Evolutionary conservation across 2,329 filamentous ascomycete genomes (phyloP).

Genomic region (Cryphonectria carpinicola): DNA sequence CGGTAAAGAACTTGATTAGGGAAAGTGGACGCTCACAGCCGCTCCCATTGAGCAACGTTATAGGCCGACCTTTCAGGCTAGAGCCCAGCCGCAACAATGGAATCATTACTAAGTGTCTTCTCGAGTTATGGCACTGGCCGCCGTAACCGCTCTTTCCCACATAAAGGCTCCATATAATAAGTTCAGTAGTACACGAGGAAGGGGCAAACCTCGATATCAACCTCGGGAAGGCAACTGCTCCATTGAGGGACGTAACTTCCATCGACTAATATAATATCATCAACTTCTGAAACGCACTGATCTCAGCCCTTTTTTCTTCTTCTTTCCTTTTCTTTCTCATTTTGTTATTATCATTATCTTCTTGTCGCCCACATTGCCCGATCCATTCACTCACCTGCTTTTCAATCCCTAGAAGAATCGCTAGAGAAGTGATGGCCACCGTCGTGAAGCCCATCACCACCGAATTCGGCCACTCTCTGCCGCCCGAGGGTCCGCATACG

Average conservation of each 20-base stretch:
- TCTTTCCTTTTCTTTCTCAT: too few relatives aligned
- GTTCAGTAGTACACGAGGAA: not conserved
- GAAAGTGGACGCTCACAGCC: not conserved
- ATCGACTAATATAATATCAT: not conserved
- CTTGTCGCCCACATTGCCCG: not conserved
- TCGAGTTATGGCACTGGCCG: not conserved
- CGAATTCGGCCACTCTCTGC: conserved; percentile 49
- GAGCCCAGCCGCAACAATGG: not conserved
- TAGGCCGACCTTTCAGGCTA: not conserved
- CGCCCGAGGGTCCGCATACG: conserved; percentile 51
- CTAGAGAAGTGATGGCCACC: not conserved
- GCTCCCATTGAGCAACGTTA: not conserved
- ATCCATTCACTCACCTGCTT: not conserved
- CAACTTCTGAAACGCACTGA: not conserved
- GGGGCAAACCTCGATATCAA: not conserved
- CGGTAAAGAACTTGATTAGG: not conserved
- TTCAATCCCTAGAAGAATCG: too few relatives aligned
- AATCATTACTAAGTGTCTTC: not conserved
- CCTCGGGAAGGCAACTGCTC: not conserved
- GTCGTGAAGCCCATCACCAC: conserved; percentile 34
- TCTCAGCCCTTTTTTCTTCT: not conserved
- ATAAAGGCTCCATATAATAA: not conserved
- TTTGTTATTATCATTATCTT: too few relatives aligned
- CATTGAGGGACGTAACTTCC: too few relatives aligned
- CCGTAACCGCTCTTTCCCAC: not conserved